Evolutionary conservation across 1,284 basidiomycete species (phyloP), one percentile per base, ranked within the genome.

Genomic region (Cerrena zonata): DNA sequence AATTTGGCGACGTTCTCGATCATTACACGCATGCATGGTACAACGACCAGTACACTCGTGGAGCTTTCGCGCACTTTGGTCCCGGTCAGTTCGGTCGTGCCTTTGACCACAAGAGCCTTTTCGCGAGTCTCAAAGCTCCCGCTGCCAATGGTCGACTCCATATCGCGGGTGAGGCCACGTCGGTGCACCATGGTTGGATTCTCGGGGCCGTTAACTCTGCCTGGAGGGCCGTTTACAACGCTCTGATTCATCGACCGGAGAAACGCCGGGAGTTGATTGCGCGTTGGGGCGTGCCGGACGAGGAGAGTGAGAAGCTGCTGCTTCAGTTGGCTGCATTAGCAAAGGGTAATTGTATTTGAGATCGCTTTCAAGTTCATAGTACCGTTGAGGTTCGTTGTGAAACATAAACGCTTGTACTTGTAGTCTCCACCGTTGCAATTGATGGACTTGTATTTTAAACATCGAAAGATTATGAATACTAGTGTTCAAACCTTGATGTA

Each of bases 171-270:
- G 55, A 36, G 63, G 64, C n/a, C n/a, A n/a, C n/a, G n/a, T n/a
- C n/a, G n/a, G n/a, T n/a, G n/a, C n/a, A n/a, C n/a, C n/a, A n/a
- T 42, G 63, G 57, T 49, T 65, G 60, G 60, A 56, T 64, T 10
- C 34, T 53, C 37, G 61, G 61, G 36, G 60, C 59, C 5, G 50
- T 63, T 11, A 53, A 61, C 45, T 56, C 55, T 37, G 57, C 59
- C 2, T 62, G 54, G 51, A 40, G 57, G 18, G 50, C 55, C 7
- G 55, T 56, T 18, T 52, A 24, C 24, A 48, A 52, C 19, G 47
- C 40, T 22, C 34, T 52, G 21, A 40, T 19, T 12, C n/a, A n/a
- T n/a, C 11, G n/a, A 26, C 18, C 12, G 15, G 26, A 27, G 21
- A 45, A 45, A 39, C 5, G 38, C 18, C 5, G 19, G 26, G 22